phyloP scores from a whole-genome alignment of 2,329 filamentous ascomycete genomes.

The Clonostachys byssicola region DNA sequence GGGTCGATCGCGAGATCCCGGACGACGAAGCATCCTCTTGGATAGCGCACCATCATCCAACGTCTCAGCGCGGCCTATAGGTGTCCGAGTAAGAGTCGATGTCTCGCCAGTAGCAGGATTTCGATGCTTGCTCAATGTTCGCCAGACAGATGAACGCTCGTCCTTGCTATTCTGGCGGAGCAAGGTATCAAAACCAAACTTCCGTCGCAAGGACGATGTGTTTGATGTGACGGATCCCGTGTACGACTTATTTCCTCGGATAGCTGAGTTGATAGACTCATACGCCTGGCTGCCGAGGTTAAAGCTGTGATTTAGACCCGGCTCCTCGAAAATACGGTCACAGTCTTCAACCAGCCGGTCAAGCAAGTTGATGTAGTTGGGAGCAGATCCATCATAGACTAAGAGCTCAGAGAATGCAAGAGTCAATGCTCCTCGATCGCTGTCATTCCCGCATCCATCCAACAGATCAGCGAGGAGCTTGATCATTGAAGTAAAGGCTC shows the following conservation, averaged over 20 bases:
- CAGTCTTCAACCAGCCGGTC: conserved; percentile 88
- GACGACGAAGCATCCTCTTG: conserved; percentile 33
- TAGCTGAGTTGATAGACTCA: conserved; percentile 55
- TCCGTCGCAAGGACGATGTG: conserved; percentile 77
- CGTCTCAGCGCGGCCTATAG: conserved; percentile 68
- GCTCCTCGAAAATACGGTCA: conserved; percentile 78
- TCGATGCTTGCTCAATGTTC: conserved; percentile 82
- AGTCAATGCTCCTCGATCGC: conserved; percentile 83
- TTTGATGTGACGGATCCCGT: conserved; percentile 80
- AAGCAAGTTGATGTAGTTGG: conserved; percentile 82
- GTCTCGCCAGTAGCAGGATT: conserved; percentile 54
- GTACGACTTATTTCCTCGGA: conserved; percentile 53
- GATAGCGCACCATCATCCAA: conserved; percentile 61
- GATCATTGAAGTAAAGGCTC: conserved; percentile 79
- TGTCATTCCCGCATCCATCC: conserved; percentile 86
- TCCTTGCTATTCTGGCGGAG: conserved; percentile 76
- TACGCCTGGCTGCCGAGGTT: conserved; percentile 35
- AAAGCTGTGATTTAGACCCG: conserved; percentile 33
- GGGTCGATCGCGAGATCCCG: conserved; percentile 55
- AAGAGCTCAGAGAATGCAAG: conserved; percentile 85
- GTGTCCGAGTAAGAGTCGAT: conserved; percentile 62
- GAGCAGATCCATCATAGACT: conserved; percentile 70
- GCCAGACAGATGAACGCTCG: conserved; percentile 76
- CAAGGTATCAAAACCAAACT: conserved; percentile 76
- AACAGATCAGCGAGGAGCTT: conserved; percentile 83